Base-by-base conservation (phyloP, 148 eudicot species). In the Heliosperma pusillum region DNA sequence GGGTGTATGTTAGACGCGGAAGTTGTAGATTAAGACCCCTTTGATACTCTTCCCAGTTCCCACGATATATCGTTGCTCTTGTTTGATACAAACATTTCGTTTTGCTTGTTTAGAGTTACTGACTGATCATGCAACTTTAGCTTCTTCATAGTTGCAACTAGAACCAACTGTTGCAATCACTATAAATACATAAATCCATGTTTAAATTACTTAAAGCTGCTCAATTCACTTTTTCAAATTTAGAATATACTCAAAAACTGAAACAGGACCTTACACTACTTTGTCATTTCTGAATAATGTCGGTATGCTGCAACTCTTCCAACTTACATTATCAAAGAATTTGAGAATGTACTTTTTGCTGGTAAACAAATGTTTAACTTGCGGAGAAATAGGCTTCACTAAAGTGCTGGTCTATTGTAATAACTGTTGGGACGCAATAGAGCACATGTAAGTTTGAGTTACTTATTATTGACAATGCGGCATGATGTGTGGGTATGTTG, bases 391-490 rank as follows among this genome's bases (percentile, higher is more conserved):
- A 80, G 91, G 92, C 65, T 76, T 42, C 42, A 62, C 72, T n/a
- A 81, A 88, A 79, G 82, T 86, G 5, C 81, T 82, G 71, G 79
- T 90, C n/a, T 87, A 78, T 77, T 90, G 95, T 79, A 78, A 76
- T 56, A 77, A 74, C 71, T 88, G 92, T 80, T 80, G 82, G 60
- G 71, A 82, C 57, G 75, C 81, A 56, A 87, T 71, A 60, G 84
- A 85, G 71, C 92, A 92, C 74, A 82, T 90, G 94, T 89, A 80
- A 75, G 81, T 75, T 73, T 62, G 60, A 66, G 25, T 20, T 40
- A 42, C 7, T 7, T 4, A 21, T 11, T 3, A 36, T n/a, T 27
- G n/a, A 2, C 42, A 44, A 61, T 16, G 56, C 50, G 4, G 15
- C 26, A 25, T 33, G 10, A 25, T 40, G 36, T 19, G 24, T 71